A percentile compares a stretch with the other conserved stretches of the same genome.
Conservation (phyloP, 257 asterid genomes). For the Knoxia roxburghii region DNA sequence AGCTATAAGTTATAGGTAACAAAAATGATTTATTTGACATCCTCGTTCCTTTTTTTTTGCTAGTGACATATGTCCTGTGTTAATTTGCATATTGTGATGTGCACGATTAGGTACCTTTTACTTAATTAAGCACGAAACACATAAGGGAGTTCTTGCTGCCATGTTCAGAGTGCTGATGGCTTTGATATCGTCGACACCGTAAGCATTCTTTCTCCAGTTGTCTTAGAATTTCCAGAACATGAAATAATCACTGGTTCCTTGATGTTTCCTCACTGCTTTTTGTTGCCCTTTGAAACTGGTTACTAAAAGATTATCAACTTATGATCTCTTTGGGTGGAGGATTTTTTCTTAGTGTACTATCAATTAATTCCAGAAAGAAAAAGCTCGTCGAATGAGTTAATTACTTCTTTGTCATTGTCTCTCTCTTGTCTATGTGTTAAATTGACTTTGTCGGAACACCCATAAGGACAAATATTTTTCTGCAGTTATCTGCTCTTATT, state of each 20-base stretch:
- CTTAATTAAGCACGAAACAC: conserved; percentile 64
- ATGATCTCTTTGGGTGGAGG: conserved; percentile 11
- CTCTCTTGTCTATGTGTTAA: not conserved
- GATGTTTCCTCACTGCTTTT: conserved; percentile 10
- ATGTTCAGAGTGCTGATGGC: conserved; percentile 69
- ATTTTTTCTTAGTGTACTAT: not conserved
- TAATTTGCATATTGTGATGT: not conserved
- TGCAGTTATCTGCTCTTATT: not conserved
- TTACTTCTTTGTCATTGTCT: not conserved
- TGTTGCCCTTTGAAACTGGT: conserved; percentile 12
- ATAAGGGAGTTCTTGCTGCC: conserved; percentile 61
- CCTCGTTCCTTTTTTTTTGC: not conserved
- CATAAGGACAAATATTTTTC: not conserved
- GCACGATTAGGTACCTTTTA: conserved; percentile 54
- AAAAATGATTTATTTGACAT: conserved; percentile 9
- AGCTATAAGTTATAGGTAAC: too few relatives aligned
- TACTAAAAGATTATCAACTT: not conserved
- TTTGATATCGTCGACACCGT: conserved; percentile 93
- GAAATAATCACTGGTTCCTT: conserved; percentile 4
- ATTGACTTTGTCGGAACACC: not conserved
- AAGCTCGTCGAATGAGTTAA: not conserved
- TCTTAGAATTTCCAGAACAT: not conserved
- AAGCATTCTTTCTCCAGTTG: conserved; percentile 28
- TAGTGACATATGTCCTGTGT: not conserved
- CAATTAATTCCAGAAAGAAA: not conserved